A percentile compares a stretch with the other conserved stretches of the same genome.
Conservation (phyloP, 2,329 filamentous ascomycete genomes). For the Penicillium crustosum region DNA sequence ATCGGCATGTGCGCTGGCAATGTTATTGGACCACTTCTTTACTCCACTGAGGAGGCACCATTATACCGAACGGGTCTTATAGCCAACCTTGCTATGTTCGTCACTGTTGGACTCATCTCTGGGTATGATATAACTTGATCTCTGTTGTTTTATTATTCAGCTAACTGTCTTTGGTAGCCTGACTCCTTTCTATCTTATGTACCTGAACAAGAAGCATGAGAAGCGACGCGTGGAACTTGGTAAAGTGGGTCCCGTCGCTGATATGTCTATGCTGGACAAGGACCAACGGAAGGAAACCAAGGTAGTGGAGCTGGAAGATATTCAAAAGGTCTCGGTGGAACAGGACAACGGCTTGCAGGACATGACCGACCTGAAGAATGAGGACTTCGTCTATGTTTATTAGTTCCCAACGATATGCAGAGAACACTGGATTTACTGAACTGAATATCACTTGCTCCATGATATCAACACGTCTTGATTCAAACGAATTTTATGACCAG, state of each 20-base stretch:
- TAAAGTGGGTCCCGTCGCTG: slow-evolving; percentile 30
- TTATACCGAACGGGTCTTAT: slow-evolving; percentile 37
- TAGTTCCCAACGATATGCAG: neutral
- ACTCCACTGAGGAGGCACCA: slow-evolving; percentile 36
- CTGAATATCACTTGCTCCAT: no score
- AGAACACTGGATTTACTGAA: neutral
- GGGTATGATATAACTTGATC: slow-evolving; percentile 13
- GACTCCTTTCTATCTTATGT: slow-evolving; percentile 33
- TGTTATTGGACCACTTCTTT: slow-evolving; percentile 38
- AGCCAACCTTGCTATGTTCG: slow-evolving; percentile 36
- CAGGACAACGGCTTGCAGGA: slow-evolving; percentile 15
- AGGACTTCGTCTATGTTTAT: slow-evolving; percentile 17
- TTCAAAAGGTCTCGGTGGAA: slow-evolving; percentile 2
- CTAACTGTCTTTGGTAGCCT: slow-evolving; percentile 17
- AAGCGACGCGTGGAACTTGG: slow-evolving; percentile 31
- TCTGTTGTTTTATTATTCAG: neutral
- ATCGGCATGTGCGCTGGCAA: slow-evolving; percentile 42
- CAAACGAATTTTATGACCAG: no score
- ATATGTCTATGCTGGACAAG: slow-evolving; percentile 39
- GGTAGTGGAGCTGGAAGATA: slow-evolving; percentile 12
- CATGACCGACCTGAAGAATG: slow-evolving; percentile 13
- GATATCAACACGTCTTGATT: no score
- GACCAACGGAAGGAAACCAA: slow-evolving; percentile 9
- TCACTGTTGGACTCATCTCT: slow-evolving; percentile 30
- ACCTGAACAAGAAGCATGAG: slow-evolving; percentile 33